phyloP scores from a whole-genome alignment of 345 rosid species.

The Salix koriyanagi region DNA sequence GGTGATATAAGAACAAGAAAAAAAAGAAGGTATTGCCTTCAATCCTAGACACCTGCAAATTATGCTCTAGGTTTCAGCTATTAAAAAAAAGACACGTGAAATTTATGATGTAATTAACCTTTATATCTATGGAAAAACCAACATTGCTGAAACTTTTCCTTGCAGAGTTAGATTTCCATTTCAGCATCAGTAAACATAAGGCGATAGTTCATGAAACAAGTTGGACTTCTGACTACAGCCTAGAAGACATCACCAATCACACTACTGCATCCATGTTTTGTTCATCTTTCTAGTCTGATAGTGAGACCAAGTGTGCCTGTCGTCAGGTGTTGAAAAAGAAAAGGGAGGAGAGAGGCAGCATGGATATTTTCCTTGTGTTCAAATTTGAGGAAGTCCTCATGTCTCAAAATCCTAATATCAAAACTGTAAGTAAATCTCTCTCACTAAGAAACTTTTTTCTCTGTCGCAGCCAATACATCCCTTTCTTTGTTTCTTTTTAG shows the following conservation, averaged over 20 bases:
- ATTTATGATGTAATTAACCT: no score
- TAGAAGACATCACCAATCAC: background rate
- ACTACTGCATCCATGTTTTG: background rate
- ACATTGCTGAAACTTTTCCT: background rate
- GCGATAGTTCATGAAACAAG: background rate
- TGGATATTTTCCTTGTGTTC: background rate
- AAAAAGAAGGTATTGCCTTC: no score
- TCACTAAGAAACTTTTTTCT: background rate
- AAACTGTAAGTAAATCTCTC: background rate
- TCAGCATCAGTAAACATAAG: no score
- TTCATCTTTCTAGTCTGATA: background rate
- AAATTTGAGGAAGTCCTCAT: background rate
- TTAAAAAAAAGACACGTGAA: no score
- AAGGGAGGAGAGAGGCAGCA: background rate
- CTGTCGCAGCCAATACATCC: background rate
- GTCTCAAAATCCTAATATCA: background rate
- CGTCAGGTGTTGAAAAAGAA: background rate
- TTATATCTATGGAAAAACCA: no score
- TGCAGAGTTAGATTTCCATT: background rate
- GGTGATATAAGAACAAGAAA: no score
- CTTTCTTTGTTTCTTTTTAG: no score
- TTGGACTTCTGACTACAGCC: background rate
- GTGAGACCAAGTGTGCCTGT: background rate
- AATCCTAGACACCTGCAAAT: no score
- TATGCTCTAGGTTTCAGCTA: no score